phyloP scores from a whole-genome alignment of 306 rosid species.

The Fagus sylvatica region DNA sequence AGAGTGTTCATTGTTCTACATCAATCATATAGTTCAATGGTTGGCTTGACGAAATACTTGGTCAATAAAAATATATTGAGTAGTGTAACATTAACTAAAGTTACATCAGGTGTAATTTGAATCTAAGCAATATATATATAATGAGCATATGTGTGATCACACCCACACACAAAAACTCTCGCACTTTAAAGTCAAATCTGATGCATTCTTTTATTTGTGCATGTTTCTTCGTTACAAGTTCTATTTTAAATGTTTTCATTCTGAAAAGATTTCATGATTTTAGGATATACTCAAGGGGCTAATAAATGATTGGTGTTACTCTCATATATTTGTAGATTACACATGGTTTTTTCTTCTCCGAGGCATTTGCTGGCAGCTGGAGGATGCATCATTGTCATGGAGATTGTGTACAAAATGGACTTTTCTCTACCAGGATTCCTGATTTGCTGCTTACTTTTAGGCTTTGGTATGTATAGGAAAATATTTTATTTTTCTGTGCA shows the following conservation, averaged over 20 bases:
- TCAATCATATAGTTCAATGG: too few species aligned
- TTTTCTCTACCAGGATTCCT: slow-evolving; percentile 78
- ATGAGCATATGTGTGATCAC: too few species aligned
- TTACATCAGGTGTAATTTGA: too few species aligned
- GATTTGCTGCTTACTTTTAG: slow-evolving; percentile 83
- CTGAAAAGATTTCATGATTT: background rate
- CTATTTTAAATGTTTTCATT: background rate
- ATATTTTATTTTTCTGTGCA: slow-evolving; percentile 10
- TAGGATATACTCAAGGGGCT: background rate
- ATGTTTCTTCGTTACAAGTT: background rate
- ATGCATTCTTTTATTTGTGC: background rate
- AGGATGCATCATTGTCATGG: slow-evolving; percentile 83
- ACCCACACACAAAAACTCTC: too few species aligned
- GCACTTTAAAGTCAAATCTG: background rate
- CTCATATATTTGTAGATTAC: slow-evolving; percentile 60
- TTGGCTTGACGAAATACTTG: too few species aligned
- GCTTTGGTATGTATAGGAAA: slow-evolving; percentile 68
- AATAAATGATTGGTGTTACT: slow-evolving; percentile 5
- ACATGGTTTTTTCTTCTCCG: slow-evolving; percentile 97
- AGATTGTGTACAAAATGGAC: slow-evolving; percentile 79
- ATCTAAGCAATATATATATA: too few species aligned
- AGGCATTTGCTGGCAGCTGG: slow-evolving; percentile 92
- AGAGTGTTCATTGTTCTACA: too few species aligned
- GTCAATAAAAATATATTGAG: too few species aligned
- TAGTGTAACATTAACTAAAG: too few species aligned